Evolutionary conservation across 2,329 filamentous ascomycete species (phyloP), one percentile per base, ranked within the genome.

Genomic region (Corniculantispora saksenae): DNA sequence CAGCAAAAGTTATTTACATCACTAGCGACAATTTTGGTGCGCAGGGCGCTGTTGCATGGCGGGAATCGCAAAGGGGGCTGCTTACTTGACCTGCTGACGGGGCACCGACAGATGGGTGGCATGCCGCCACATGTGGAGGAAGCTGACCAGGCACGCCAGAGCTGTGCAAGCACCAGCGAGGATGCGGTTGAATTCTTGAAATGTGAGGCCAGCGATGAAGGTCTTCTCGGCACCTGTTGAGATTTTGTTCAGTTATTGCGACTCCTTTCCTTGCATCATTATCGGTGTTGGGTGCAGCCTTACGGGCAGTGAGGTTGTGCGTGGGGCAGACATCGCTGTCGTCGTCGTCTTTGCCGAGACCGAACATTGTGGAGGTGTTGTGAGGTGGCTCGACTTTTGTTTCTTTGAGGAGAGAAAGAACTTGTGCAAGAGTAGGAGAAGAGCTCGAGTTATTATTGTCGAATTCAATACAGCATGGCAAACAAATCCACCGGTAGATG

Each of bases 81-180:
- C 72, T 27, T 72, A 77, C 77, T 81, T 77, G 59, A 77, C 70
- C 66, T 81, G 80, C 66, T 81, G 76, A 55, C 73, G 75, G 4
- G 78, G 78, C 32, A 77, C 77, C 69, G 77, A 80, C 13, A 80
- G 70, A 35, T 77, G 77, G 4, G 74, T 78, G 4, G 76, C 75
- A 64, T 80, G 79, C 38, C 70, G 70, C 17, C 69, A 64, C 70
- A 79, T 77, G 35, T 78, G 66, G 13, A 63, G 40, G 23, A 75
- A 69, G 6, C 75, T 72, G 43, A 72, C 58, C 2, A 79, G 38
- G 19, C 68, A 74, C 0, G 74, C 71, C 15, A 78, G 69, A 10
- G 70, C 72, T 2, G 75, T 72, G 58, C 77, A 76, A 45, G 68
- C 69, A 4, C 77, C 77, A 0, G 77, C 78, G 15, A 79, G 66